Evolutionary conservation across 148 eudicot species (phyloP), one percentile per base, ranked within the genome.

Genomic region (Rhododendron vialii): DNA sequence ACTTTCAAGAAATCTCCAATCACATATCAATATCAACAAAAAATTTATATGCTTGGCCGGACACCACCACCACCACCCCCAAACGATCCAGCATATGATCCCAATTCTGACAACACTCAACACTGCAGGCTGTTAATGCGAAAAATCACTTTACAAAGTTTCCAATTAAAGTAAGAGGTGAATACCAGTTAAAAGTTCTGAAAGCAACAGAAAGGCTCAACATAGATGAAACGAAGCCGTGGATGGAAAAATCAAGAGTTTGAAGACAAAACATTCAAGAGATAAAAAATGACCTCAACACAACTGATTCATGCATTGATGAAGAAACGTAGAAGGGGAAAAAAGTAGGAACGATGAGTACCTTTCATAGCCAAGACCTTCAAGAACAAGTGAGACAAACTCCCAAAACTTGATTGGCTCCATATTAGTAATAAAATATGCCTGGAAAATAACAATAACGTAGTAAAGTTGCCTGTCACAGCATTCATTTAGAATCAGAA

Each of bases 321-420:
- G 79, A 80, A 45, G 45, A 22, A 57, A 81, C 0, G 74, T 55
- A 30, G 3, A 73, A 78, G 88, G 43, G 53, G 50, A 57, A 14
- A 28, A 36, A 35, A 43, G 85, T 45, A 48, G 55, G 86, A 48
- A 59, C 86, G 38, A 82, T 30, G 14, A 61, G 78, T 91, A 97
- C 99, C 99, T 95, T 88, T 95, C 94, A 89, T 95, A 94, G 84
- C 99, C 98, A 87, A 97, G 94, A 82, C 98, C 99, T 91, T 93
- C 98, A 89, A 97, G 98, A 89, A 97, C 92, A 78, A 95, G 93
- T 17, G 98, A 93, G 86, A 95, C 88, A 84, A 97, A 97, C 89
- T 93, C 98, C 99, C 99, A 97, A 90, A 97, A 95, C 85, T 91
- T 92, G 84, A 97, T 93, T 15, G 98, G 95, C 90, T 97, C 99